A percentile compares a stretch with the other conserved stretches of the same genome.
These are phyloP conservation scores for Hydnomerulius pinastri DNA, from an alignment of 768 basidiomycete species.

Conservation along the genomic window DNA sequence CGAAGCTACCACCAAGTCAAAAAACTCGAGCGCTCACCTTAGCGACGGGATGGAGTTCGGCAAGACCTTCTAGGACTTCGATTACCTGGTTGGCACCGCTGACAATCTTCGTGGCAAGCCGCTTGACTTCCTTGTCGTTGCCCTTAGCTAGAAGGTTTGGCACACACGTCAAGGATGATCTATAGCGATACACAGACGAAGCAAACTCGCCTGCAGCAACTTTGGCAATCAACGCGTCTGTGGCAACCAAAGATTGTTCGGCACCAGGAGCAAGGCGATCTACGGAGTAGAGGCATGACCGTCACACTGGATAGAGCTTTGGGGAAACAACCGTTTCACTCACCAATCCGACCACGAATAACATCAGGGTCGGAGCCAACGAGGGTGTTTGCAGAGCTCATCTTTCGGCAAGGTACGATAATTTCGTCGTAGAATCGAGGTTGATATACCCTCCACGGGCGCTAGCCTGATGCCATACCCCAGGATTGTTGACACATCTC, in stretches of 20 bases:
- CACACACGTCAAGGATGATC: too few species aligned
- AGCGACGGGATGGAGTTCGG: conserved; percentile 14
- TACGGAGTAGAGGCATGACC: not conserved
- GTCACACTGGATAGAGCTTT: not conserved
- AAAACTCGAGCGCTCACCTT: conserved; percentile 4
- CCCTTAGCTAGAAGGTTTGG: not conserved
- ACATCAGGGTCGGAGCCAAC: not conserved
- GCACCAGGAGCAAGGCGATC: not conserved
- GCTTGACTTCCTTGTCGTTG: not conserved
- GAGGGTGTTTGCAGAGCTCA: conserved; percentile 8
- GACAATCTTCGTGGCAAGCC: not conserved
- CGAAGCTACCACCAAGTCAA: not conserved
- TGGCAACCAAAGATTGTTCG: not conserved
- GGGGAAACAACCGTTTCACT: too few species aligned
- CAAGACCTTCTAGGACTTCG: not conserved
- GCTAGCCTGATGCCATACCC: too few species aligned
- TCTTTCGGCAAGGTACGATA: too few species aligned
- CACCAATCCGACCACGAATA: not conserved
- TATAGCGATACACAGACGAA: too few species aligned
- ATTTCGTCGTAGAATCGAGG: conserved; percentile 2
- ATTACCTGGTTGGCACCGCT: not conserved
- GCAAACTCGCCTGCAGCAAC: not conserved
- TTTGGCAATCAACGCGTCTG: not conserved
- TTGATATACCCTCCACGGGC: too few species aligned
- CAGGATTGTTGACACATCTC: too few species aligned